Base-by-base conservation (phyloP, 2,329 filamentous ascomycete species). In the Lachnellula arida region DNA sequence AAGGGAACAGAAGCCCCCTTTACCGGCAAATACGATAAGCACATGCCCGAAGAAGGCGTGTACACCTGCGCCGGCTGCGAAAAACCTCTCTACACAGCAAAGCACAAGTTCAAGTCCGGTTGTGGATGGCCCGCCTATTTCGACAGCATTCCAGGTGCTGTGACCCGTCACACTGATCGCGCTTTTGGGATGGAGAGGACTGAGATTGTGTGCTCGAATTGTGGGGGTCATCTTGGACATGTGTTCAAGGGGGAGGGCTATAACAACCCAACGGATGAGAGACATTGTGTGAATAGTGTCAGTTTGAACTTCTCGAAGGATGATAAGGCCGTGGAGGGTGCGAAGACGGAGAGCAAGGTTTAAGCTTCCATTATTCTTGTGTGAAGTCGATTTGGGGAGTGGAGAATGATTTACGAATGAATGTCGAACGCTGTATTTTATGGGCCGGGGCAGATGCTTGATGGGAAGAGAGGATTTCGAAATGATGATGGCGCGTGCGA, bases 41-140 rank as follows among this genome's bases (percentile, higher is more conserved):
- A 97, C 78, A 81, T 86, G 70, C 85, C 91, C 1, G 73, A 80
- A 0, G 70, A 80, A 5, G 95, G 94, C 55, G 82, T 91, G 53
- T 99, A 97, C 76, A 85, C 80, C 46, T 99, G 94, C 74, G 89
- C 89, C 17, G 94, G 84, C 51, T 99, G 94, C 78, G 73, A 86
- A 28, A 82, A 91, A 7, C 92, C 94, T 5, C 84, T 99, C 17
- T 99, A 99, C 82, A 93, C 86, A 72, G 92, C 94, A 28, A 81
- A 81, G 60, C 92, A 96, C 75, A 99, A 99, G 74, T 99, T 99
- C 81, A 89, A 89, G 73, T 95, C 89, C 17, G 91, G 91, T 43
- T 99, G 94, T 74, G 94, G 94, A 59, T 99, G 94, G 94, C 94
- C 94, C 0, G 94, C 94, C 12, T 99, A 97, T 75, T 99, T 93